Base-by-base conservation (phyloP, 1,284 basidiomycete genomes). In the Moniliophthora roreri region DNA sequence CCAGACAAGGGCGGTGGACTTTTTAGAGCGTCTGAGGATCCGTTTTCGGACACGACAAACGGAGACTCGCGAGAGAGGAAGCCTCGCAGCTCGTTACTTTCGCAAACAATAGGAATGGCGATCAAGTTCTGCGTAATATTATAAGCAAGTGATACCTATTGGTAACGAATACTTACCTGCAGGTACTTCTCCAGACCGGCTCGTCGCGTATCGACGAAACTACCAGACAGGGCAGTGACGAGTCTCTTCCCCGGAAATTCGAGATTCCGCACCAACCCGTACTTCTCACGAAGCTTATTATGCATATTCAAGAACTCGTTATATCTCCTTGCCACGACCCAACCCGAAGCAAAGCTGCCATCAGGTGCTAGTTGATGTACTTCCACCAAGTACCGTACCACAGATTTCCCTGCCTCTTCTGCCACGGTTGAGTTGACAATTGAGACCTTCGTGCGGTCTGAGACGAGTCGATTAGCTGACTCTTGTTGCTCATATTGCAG, bases 281-380 rank as follows among this genome's bases (percentile, higher is more conserved):
- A 88, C 48, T 82, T 81, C 49, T 95, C 92, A 54, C 85, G 84
- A 45, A 99, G 71, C 53, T 86, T 84, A 60, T 86, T 89, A 66
- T 98, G 92, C 78, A 98, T 86, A 50, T 81, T 85, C 62, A 89
- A 82, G 68, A 99, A 99, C 66, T 98, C 95, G 67, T 93, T 97
- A 68, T 97, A 99, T 56, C 96, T 76, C 58, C 95, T 77, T 4
- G 92, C 87, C 2, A 98, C 88, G 23, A 94, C 87, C 96, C 96
- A 98, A 2, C 91, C 91, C 1, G 89, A 88, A 1, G 83, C 74
- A 63, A 87, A 84, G 45, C 79, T 82, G 3, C 87, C 91, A 63
- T 94, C 90, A 0, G 72, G 68, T n/a, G 80, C 85, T 21, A 92
- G 76, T 63, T 96, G 94, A 63, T 91, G 88, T 1, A 99, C 85